A percentile compares a stretch with the other conserved stretches of the same genome.
Conservation (phyloP, 2,329 filamentous ascomycete genomes). For the Aspergillus sp. region DNA sequence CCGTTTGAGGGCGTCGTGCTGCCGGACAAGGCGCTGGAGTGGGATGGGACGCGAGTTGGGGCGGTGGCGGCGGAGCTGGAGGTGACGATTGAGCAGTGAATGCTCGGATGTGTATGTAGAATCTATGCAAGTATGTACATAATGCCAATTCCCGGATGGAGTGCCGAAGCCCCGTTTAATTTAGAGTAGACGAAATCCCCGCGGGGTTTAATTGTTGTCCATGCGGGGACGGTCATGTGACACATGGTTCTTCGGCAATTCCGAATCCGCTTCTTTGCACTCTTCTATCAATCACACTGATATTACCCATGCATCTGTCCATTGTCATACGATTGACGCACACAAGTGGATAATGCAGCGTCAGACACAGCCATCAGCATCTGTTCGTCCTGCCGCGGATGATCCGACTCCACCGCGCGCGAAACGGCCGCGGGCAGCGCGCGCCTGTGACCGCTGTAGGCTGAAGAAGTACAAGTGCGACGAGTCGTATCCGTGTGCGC, state of each 20-base stretch:
- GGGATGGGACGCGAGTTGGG: slow-evolving; percentile 22
- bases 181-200: too few species aligned
- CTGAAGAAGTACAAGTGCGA: slow-evolving; percentile 52
- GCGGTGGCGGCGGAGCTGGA: slow-evolving; percentile 18
- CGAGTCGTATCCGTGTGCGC: slow-evolving; percentile 45
- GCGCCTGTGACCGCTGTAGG: slow-evolving; percentile 48
- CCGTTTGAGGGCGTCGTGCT: slow-evolving; percentile 36
- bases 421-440: slow-evolving; percentile 44
- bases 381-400: slow-evolving; percentile 11
- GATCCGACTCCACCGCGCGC: slow-evolving; percentile 20
- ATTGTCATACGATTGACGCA: neutral
- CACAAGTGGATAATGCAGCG: slow-evolving; percentile 40
- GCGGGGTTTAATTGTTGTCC: too few species aligned
- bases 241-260: slow-evolving; percentile 21
- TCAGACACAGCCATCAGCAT: slow-evolving; percentile 14
- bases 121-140: neutral
- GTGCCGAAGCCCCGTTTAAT: too few species aligned
- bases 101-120: neutral
- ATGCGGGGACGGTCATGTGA: slow-evolving; percentile 9
- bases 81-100: slow-evolving; percentile 15
- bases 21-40: slow-evolving; percentile 34
- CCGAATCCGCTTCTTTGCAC: slow-evolving; percentile 8
- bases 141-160: neutral
- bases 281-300: neutral
- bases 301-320: slow-evolving; percentile 1